These are phyloP conservation scores for Pogostemon cablin DNA, from an alignment of 257 asterid species.

Conservation along the genomic window DNA sequence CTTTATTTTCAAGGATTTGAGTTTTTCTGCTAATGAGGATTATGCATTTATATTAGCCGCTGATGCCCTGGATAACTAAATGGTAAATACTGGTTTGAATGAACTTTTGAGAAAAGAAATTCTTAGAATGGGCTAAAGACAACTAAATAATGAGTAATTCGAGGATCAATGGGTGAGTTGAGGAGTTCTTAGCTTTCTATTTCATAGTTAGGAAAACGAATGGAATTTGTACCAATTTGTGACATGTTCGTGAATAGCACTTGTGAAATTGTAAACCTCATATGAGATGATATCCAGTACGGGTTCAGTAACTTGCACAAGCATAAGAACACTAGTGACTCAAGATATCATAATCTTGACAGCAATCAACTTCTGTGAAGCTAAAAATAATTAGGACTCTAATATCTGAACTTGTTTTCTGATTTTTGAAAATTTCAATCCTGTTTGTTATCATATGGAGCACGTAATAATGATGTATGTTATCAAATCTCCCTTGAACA, in stretches of 20 bases:
- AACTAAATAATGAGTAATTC: too few relatives aligned
- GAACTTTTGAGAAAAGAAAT: too few relatives aligned
- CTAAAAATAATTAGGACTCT: constrained; percentile 9
- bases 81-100: too few relatives aligned
- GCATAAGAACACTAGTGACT: constrained; percentile 5
- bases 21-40: constrained; percentile 1
- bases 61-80: too few relatives aligned
- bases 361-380: not conserved
- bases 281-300: constrained; percentile 6
- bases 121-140: too few relatives aligned
- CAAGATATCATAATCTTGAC: not conserved
- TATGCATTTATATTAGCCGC: not conserved
- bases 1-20: constrained; percentile 25
- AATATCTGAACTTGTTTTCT: not conserved
- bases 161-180: too few relatives aligned
- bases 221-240: too few relatives aligned
- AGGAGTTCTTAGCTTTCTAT: not conserved
- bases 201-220: too few relatives aligned
- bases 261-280: not conserved
- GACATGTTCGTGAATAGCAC: too few relatives aligned
- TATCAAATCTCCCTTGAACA: constrained; percentile 35
- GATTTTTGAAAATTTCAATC: not conserved
- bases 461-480: not conserved
- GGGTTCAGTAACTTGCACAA: not conserved
- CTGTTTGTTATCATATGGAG: not conserved